Evolutionary conservation across 345 rosid genomes (phyloP).

Genomic region (Eucalyptus viminalis): DNA sequence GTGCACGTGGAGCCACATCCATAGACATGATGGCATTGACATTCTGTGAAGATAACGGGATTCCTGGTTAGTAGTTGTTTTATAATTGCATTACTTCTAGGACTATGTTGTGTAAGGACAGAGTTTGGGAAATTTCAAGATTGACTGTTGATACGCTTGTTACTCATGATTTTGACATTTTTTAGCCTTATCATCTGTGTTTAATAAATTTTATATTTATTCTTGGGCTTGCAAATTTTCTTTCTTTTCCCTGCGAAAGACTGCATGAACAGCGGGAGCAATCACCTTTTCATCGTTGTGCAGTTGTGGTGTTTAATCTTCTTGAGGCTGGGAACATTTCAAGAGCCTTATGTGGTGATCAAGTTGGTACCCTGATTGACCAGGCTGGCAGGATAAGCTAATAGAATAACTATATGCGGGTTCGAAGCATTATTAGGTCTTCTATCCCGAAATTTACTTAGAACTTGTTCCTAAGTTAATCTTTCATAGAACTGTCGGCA

Average conservation of each 20-base stretch:
- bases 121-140: neutral
- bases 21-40: constrained; percentile 81
- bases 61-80: constrained; percentile 49
- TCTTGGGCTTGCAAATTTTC: neutral
- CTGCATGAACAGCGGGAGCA: neutral
- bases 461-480: neutral
- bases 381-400: constrained; percentile 27
- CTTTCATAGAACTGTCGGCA: neutral
- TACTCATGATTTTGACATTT: neutral
- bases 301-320: constrained; percentile 85
- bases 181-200: neutral
- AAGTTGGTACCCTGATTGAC: constrained; percentile 81
- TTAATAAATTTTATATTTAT: too few species aligned
- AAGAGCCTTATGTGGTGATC: constrained; percentile 79
- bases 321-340: constrained; percentile 78
- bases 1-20: constrained; percentile 49
- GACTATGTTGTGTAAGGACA: neutral
- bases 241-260: neutral
- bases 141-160: neutral
- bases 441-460: neutral
- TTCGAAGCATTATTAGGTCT: neutral
- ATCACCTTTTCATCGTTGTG: neutral
- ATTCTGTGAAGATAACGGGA: constrained; percentile 76
- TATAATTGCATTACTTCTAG: neutral
- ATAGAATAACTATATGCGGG: neutral